Conservation (phyloP, 2,329 filamentous ascomycete species). For the Sclerotinia nivalis region DNA sequence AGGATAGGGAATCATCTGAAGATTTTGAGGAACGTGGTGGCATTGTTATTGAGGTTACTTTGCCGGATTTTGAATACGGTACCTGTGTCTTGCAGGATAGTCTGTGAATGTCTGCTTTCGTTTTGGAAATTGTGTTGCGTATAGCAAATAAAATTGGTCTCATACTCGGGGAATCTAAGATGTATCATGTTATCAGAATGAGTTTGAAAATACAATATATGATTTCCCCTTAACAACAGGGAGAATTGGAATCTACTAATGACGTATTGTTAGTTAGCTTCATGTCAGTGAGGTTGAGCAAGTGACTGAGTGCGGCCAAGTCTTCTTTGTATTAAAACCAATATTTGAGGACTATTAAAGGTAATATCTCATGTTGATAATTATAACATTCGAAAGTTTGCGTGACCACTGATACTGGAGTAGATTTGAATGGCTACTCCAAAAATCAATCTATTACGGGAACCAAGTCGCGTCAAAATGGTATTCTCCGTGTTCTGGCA, state of each 20-base stretch:
- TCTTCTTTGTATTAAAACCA: too few species aligned
- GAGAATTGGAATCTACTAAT: background rate
- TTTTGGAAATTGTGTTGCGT: background rate
- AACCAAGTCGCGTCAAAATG: constrained; percentile 28
- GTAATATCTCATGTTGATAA: background rate
- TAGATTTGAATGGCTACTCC: too few species aligned
- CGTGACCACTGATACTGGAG: too few species aligned
- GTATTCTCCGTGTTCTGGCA: constrained; percentile 27
- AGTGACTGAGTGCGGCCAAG: too few species aligned
- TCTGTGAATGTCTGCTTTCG: background rate
- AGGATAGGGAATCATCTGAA: background rate
- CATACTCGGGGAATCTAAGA: background rate
- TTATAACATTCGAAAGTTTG: background rate
- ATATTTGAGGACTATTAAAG: background rate
- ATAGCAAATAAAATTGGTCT: background rate
- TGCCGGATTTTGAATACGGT: background rate
- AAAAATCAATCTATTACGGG: constrained; percentile 36
- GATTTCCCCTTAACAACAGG: background rate
- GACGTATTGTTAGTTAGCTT: background rate
- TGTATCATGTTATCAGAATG: background rate
- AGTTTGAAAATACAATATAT: too few species aligned
- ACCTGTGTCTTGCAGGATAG: background rate
- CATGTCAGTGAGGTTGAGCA: background rate
- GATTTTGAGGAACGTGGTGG: background rate
- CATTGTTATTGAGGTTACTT: background rate